phyloP scores from a whole-genome alignment of 805 yeast species.

The Metschnikowia kofuensis region DNA sequence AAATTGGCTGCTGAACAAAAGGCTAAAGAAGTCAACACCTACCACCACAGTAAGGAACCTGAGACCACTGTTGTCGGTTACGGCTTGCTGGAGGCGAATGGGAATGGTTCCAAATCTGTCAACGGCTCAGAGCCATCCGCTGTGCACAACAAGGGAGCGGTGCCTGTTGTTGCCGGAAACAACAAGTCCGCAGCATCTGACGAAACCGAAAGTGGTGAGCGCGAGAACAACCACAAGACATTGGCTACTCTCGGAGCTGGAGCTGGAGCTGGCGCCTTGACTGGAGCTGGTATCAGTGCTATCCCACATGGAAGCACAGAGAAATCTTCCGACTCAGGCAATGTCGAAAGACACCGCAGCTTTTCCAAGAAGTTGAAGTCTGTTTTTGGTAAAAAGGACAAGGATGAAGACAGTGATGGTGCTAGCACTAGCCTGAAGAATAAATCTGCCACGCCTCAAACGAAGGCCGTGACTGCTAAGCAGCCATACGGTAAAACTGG shows the following conservation, averaged over 20 bases:
- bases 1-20: constrained; percentile 22
- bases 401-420: constrained; percentile 2
- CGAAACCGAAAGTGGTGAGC: constrained; percentile 1
- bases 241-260: constrained; percentile 11
- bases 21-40: constrained; percentile 18
- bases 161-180: constrained; percentile 5
- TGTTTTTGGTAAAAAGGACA: constrained; percentile 14
- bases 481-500: constrained; percentile 12
- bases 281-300: constrained; percentile 20
- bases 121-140: neutral
- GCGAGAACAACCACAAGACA: constrained; percentile 5
- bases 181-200: constrained; percentile 14
- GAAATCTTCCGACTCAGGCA: constrained; percentile 1
- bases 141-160: neutral
- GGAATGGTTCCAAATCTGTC: neutral
- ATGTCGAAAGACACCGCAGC: constrained; percentile 17
- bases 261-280: constrained; percentile 16
- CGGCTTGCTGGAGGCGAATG: constrained; percentile 16
- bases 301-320: constrained; percentile 21
- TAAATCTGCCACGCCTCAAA: neutral
- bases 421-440: constrained; percentile 2
- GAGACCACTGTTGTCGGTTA: constrained; percentile 25
- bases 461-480: constrained; percentile 10
- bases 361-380: constrained; percentile 18
- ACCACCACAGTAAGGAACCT: neutral